A percentile compares a stretch with the other conserved stretches of the same genome.
Conservation (phyloP, 192 early-diverging fungal genomes). For the Backusella parvicylindrica region DNA sequence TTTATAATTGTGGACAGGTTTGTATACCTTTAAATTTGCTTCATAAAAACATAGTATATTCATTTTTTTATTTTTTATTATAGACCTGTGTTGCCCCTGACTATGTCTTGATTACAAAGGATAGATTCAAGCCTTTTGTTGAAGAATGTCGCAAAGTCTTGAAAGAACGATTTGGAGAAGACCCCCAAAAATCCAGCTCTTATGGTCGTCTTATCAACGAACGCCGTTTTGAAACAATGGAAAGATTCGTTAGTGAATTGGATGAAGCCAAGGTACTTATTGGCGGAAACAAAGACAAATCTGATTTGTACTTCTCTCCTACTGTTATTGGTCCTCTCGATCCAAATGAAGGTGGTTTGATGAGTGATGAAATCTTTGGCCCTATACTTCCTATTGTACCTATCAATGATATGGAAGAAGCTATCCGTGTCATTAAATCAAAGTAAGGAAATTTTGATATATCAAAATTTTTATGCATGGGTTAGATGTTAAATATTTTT, state of each 20-base stretch:
- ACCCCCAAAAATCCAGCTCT: constrained; percentile 44
- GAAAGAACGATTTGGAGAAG: constrained; percentile 42
- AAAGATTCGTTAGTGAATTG: constrained; percentile 41
- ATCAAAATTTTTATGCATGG: too few relatives aligned
- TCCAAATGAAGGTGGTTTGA: constrained; percentile 24
- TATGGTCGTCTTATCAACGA: constrained; percentile 72
- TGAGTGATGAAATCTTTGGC: constrained; percentile 69
- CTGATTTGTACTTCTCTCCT: constrained; percentile 49
- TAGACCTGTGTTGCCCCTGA: constrained; percentile 88
- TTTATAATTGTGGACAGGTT: constrained; percentile 77
- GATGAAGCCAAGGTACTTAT: constrained; percentile 29
- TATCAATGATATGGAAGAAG: constrained; percentile 30
- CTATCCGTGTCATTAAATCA: constrained; percentile 28
- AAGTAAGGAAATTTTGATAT: constrained; percentile 20
- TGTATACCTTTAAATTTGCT: background rate
- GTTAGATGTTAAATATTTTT: background rate
- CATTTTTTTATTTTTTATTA: background rate
- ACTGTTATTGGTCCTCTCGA: constrained; percentile 54
- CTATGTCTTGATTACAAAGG: constrained; percentile 70
- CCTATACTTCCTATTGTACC: constrained; percentile 57
- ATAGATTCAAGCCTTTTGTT: constrained; percentile 55
- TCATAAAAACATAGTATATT: background rate
- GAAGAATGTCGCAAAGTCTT: constrained; percentile 46
- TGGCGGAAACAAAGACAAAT: constrained; percentile 43
- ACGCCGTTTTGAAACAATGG: constrained; percentile 69